Evolutionary conservation across 768 basidiomycete species (phyloP).

Genomic region (Pleurotus ostreatus): DNA sequence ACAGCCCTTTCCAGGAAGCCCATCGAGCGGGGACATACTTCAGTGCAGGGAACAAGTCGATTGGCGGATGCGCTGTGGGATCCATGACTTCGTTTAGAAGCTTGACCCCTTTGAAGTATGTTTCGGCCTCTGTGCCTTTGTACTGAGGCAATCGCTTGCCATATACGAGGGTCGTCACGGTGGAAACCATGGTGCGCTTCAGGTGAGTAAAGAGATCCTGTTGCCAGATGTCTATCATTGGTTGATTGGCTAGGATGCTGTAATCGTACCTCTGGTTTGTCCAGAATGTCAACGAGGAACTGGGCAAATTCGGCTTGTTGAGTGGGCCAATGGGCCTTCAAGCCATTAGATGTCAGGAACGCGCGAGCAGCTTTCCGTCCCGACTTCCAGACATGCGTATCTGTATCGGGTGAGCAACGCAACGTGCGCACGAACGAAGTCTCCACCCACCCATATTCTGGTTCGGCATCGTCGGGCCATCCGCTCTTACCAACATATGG

Average conservation of each 20-base stretch:
- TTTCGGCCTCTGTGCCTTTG: constrained; percentile 6
- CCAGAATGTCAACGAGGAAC: constrained; percentile 25
- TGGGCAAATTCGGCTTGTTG: constrained; percentile 24
- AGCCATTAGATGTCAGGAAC: constrained; percentile 18
- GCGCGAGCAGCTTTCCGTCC: constrained; percentile 14
- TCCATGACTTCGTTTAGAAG: constrained; percentile 2
- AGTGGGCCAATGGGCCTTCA: constrained; percentile 17
- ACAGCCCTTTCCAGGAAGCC: constrained; percentile 14
- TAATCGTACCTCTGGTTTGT: constrained; percentile 19
- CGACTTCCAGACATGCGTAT: constrained; percentile 6
- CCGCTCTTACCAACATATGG: constrained; percentile 4
- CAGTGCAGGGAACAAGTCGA: constrained; percentile 12
- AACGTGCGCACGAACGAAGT: not conserved
- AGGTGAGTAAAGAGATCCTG: constrained; percentile 9
- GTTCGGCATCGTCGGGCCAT: constrained; percentile 4
- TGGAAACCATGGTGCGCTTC: constrained; percentile 11
- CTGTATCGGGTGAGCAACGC: not conserved
- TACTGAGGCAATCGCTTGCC: constrained; percentile 11
- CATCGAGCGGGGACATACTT: constrained; percentile 16
- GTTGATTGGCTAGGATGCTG: not conserved
- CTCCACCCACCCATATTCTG: not conserved
- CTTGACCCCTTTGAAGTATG: constrained; percentile 2
- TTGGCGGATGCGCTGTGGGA: constrained; percentile 11
- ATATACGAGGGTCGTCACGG: constrained; percentile 11
- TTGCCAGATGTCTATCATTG: not conserved